Conservation (phyloP, 108 stramenopile species). For the Nitzschia sp. region DNA sequence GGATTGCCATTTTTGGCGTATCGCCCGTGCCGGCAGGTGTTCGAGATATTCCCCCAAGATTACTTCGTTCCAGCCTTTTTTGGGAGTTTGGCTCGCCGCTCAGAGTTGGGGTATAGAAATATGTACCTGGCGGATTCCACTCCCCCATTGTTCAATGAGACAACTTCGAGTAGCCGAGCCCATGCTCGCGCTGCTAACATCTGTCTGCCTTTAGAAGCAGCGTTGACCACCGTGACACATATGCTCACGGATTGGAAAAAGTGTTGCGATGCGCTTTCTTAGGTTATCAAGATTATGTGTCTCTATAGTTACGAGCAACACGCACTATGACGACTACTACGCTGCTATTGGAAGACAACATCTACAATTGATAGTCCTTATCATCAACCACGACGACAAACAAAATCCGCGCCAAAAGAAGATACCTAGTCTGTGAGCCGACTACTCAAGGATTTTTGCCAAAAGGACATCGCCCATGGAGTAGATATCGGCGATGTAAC, state of each 20-base stretch:
- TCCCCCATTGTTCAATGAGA: not conserved
- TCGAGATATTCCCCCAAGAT: constrained; percentile 38
- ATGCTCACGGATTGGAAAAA: constrained; percentile 16
- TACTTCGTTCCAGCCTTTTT: constrained; percentile 39
- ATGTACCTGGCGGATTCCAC: constrained; percentile 8
- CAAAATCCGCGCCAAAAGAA: too few species aligned
- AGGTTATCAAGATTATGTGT: too few species aligned
- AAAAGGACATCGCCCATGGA: not conserved
- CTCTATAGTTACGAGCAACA: too few species aligned
- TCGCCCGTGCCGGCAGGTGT: constrained; percentile 24
- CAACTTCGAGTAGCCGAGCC: not conserved
- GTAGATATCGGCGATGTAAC: not conserved
- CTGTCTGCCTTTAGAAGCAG: constrained; percentile 5
- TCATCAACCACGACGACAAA: too few species aligned
- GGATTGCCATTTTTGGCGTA: constrained; percentile 43
- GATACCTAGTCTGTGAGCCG: too few species aligned
- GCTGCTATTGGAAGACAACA: too few species aligned
- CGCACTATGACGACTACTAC: too few species aligned
- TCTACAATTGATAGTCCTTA: too few species aligned
- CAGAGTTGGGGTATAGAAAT: constrained; percentile 20
- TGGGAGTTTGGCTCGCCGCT: constrained; percentile 34
- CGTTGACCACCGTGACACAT: not conserved
- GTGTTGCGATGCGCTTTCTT: constrained; percentile 5
- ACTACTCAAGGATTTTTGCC: too few species aligned
- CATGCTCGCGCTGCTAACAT: constrained; percentile 16